Evolutionary conservation across 75 land plant genomes (phyloP).

Genomic region (Pinus albicaulis): DNA sequence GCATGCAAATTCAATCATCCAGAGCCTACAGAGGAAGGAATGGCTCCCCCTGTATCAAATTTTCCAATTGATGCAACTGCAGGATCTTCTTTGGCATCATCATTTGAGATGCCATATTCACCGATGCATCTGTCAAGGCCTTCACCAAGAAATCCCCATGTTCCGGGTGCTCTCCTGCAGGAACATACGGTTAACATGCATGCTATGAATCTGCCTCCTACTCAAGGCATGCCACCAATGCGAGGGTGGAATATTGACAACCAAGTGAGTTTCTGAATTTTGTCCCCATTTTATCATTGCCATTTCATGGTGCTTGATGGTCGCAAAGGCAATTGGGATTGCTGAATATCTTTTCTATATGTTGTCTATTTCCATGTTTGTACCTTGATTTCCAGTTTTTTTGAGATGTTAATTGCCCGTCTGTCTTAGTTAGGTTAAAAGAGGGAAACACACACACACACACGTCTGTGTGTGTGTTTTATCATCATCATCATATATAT

Average conservation of each 20-base stretch:
- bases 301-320: not conserved
- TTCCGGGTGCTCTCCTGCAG: slow-evolving; percentile 14
- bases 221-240: slow-evolving; percentile 33
- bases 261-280: slow-evolving; percentile 36
- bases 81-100: slow-evolving; percentile 15
- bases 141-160: slow-evolving; percentile 30
- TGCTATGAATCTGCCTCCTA: slow-evolving; percentile 22
- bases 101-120: slow-evolving; percentile 8
- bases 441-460: too few species aligned
- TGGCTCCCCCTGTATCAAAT: slow-evolving; percentile 9
- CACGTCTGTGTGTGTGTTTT: too few species aligned
- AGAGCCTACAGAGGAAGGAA: slow-evolving; percentile 45
- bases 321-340: not conserved
- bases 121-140: slow-evolving; percentile 28
- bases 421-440: not conserved
- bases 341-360: not conserved
- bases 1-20: slow-evolving; percentile 85
- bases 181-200: slow-evolving; percentile 36
- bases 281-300: not conserved
- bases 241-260: slow-evolving; percentile 58
- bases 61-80: slow-evolving; percentile 20
- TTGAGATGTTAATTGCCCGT: not conserved
- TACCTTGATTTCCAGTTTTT: not conserved
- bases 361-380: not conserved
- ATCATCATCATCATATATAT: too few species aligned